Evolutionary conservation across 1,284 basidiomycete genomes (phyloP), one percentile per base, ranked within the genome.

Genomic region (Rhodotorula glutinis): DNA sequence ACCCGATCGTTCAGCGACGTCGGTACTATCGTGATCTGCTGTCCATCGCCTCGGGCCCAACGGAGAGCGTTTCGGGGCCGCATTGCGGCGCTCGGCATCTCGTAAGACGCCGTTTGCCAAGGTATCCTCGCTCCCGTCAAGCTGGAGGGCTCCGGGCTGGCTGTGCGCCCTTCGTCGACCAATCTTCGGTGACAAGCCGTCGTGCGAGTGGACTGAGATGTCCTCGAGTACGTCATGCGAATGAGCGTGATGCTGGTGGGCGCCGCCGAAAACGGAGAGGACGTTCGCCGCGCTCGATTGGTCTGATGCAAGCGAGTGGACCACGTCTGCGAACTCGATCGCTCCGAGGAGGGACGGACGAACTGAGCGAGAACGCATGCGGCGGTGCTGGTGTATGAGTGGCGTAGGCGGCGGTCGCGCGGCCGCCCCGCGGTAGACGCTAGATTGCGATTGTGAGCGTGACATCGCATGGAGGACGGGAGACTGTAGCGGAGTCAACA

Each of bases 311-410:
- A 98, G 82, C 0, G 88, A 88, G 23, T 88, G 84, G 21, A 97
- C 88, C 21, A 96, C 89, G 67, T 93, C 88, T 38, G 91, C 83
- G 79, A 97, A 97, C 78, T 97, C 94, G 60, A 98, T 85, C 0
- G 94, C 93, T 14, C 93, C 91, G 4, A 96, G 85, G 2, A 98
- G 84, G 10, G 92, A 95, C 4, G 73, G 70, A 2, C 75, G 70
- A 10, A 69, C 67, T 10, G 67, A 58, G 16, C 60, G 63, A 7
- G 58, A 61, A 11, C 53, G 67, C 17, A 29, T 54, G 7, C 49
- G 71, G 9, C n/a, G 47, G 53, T 57, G 65, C 27, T n/a, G 33
- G 53, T 47, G 57, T 33, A 30, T 62, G n/a, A 46, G 49, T 8
- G 47, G 60, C 11, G 46, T 59, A 14, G 56, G 47, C 9, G 59